phyloP scores from a whole-genome alignment of 441 rosid species.

The Gossypium laxum region DNA sequence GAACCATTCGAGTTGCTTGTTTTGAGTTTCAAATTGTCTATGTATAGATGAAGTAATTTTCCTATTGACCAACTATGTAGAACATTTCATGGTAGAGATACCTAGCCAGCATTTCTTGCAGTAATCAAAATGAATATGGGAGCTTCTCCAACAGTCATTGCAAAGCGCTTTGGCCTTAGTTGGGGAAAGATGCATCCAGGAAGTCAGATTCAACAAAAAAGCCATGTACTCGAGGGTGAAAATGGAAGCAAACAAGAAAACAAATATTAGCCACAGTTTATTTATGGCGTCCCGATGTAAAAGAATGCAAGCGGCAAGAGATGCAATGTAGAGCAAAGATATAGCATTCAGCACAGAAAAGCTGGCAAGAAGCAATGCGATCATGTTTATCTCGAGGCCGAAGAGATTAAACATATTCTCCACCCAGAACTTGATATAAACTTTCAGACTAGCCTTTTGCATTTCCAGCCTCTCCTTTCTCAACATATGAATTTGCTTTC shows the following conservation, averaged over 20 bases:
- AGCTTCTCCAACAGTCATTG: constrained; percentile 29
- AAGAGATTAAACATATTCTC: constrained; percentile 33
- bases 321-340: constrained; percentile 29
- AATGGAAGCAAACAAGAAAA: constrained; percentile 27
- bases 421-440: constrained; percentile 29
- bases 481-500: constrained; percentile 24
- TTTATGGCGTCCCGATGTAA: constrained; percentile 18
- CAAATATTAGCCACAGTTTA: constrained; percentile 28
- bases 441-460: constrained; percentile 28
- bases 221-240: constrained; percentile 28
- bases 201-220: constrained; percentile 24
- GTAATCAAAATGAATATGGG: constrained; percentile 14
- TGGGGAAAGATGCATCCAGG: constrained; percentile 6
- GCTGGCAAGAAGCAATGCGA: constrained; percentile 32
- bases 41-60: background rate
- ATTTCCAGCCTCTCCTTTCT: constrained; percentile 30
- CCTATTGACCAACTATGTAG: background rate
- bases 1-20: background rate
- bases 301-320: constrained; percentile 31
- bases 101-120: constrained; percentile 35
- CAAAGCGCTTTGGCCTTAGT: constrained; percentile 20
- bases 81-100: constrained; percentile 11
- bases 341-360: constrained; percentile 31
- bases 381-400: constrained; percentile 35
- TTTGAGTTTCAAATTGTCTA: background rate